These are phyloP conservation scores for Aspergillus alliaceus DNA, from an alignment of 2,329 filamentous ascomycete genomes.

Conservation along the genomic window DNA sequence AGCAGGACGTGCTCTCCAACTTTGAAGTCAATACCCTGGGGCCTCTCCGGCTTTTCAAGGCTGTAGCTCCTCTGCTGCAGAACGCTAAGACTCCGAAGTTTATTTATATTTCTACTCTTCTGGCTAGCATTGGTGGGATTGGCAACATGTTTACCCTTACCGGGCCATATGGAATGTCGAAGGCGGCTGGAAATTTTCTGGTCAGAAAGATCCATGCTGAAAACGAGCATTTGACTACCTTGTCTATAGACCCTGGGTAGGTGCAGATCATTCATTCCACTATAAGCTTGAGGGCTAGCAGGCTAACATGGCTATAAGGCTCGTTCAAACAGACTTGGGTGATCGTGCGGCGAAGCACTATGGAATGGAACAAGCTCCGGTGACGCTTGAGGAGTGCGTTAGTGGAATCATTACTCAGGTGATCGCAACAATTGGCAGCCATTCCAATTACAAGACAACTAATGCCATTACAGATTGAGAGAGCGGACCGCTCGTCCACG, in stretches of 20 bases:
- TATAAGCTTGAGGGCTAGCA: background rate
- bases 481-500: too few species aligned
- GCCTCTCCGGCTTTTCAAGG: slow-evolving; percentile 33
- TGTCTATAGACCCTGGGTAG: slow-evolving; percentile 35
- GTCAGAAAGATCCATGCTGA: slow-evolving; percentile 22
- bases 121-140: slow-evolving; percentile 36
- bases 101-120: slow-evolving; percentile 37
- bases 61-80: slow-evolving; percentile 37
- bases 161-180: slow-evolving; percentile 25
- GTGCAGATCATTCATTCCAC: background rate
- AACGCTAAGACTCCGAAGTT: slow-evolving; percentile 24
- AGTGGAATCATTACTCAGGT: slow-evolving; percentile 28
- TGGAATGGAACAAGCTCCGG: slow-evolving; percentile 34
- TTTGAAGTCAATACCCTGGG: slow-evolving; percentile 44
- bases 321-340: slow-evolving; percentile 47
- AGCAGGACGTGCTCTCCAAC: slow-evolving; percentile 39
- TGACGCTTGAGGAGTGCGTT: slow-evolving; percentile 37
- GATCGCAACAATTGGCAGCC: too few species aligned
- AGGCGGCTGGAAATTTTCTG: slow-evolving; percentile 22
- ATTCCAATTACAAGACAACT: too few species aligned
- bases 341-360: slow-evolving; percentile 32
- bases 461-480: too few species aligned
- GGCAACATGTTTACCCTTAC: slow-evolving; percentile 17
- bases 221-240: slow-evolving; percentile 21
- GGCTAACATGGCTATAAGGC: slow-evolving; percentile 10